Conservation (phyloP, 2,329 filamentous ascomycete genomes). For the Diplodia mutila region DNA sequence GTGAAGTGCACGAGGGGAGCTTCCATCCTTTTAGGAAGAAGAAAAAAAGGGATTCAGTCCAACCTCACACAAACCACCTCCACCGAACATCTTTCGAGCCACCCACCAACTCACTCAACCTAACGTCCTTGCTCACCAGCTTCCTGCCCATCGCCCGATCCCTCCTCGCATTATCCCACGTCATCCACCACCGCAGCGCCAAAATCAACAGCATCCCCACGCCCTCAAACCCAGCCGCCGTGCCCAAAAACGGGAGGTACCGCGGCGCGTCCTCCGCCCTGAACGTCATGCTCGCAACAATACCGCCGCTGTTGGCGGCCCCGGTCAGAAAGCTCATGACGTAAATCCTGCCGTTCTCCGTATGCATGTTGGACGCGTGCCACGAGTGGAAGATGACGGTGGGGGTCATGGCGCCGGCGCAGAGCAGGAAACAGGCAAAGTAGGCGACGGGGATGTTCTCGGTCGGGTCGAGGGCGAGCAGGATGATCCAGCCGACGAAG, state of each 20-base stretch:
- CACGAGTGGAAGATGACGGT: slow-evolving; percentile 24
- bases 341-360: slow-evolving; percentile 24
- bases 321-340: slow-evolving; percentile 23
- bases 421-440: slow-evolving; percentile 23
- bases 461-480: slow-evolving; percentile 7
- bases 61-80: slow-evolving; percentile 24
- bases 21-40: too few relatives aligned
- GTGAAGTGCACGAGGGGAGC: too few relatives aligned
- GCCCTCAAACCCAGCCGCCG: slow-evolving; percentile 12
- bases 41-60: too few relatives aligned
- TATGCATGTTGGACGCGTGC: slow-evolving; percentile 19
- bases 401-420: slow-evolving; percentile 21
- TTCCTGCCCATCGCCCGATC: slow-evolving; percentile 14
- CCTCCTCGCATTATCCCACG: slow-evolving; percentile 22
- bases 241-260: slow-evolving; percentile 16
- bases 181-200: slow-evolving; percentile 25
- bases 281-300: slow-evolving; percentile 20
- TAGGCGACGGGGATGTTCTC: slow-evolving; percentile 2
- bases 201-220: slow-evolving; percentile 19
- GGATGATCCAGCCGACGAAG: slow-evolving; percentile 21
- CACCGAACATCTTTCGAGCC: slow-evolving; percentile 23
- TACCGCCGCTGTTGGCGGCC: slow-evolving; percentile 11
- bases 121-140: slow-evolving; percentile 18
- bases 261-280: slow-evolving; percentile 20
- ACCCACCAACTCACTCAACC: slow-evolving; percentile 19